Evolutionary conservation across 106 monocot species (phyloP).

Genomic region (Posidonia australis): DNA sequence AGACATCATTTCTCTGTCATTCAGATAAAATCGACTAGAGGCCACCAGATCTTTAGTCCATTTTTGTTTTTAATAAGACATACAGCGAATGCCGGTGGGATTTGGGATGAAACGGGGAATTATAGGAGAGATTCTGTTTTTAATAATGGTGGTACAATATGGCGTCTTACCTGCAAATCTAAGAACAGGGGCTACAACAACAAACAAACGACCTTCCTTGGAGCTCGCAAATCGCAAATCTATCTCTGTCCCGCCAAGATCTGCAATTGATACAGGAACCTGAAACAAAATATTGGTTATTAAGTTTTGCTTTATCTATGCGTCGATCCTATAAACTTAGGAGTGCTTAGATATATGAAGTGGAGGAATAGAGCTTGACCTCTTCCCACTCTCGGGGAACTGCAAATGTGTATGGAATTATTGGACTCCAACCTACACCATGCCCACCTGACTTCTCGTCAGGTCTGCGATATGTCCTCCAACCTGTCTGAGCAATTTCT

Average conservation of each 20-base stretch:
- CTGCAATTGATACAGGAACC: slow-evolving; percentile 98
- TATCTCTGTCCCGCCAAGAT: slow-evolving; percentile 96
- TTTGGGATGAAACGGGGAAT: no score
- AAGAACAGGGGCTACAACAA: slow-evolving; percentile 87
- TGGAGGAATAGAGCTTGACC: slow-evolving; percentile 14
- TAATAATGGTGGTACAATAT: neutral
- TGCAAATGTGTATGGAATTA: slow-evolving; percentile 78
- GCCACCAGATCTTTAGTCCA: no score
- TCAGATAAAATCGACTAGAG: no score
- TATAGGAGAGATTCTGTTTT: no score
- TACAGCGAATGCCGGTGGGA: no score
- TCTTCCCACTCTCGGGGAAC: slow-evolving; percentile 82
- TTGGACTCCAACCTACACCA: slow-evolving; percentile 98
- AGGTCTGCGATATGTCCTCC: slow-evolving; percentile 82
- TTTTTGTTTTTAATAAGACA: no score
- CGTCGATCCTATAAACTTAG: neutral
- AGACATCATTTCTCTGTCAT: neutral
- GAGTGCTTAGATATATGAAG: neutral
- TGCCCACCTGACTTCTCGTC: slow-evolving; percentile 97
- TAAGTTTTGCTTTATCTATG: neutral
- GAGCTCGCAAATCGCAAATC: slow-evolving; percentile 77
- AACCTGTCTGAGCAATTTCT: slow-evolving; percentile 84
- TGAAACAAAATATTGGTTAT: slow-evolving; percentile 11
- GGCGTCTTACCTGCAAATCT: slow-evolving; percentile 64
- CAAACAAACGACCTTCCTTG: slow-evolving; percentile 75